Conservation (phyloP, 192 early-diverging fungal species). For the Backusella circina region DNA sequence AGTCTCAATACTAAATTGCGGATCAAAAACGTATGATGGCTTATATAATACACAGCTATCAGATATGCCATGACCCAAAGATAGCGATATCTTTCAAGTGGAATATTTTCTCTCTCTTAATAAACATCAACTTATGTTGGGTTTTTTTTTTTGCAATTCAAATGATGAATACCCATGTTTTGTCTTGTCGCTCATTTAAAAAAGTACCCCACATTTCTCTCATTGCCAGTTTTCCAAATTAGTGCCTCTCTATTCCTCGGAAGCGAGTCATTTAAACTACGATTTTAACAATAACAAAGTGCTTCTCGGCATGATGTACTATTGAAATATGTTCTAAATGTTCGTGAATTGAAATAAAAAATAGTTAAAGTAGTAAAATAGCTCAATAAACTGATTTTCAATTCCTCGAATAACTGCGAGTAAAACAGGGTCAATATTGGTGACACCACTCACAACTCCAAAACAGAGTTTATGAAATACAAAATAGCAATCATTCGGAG, state of each 20-base stretch:
- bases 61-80: not conserved
- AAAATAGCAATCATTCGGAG: not conserved
- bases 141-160: not conserved
- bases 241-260: not conserved
- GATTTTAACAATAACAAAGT: not conserved
- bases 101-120: not conserved
- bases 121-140: not conserved
- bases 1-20: not conserved
- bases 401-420: not conserved
- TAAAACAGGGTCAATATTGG: not conserved
- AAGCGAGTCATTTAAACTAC: not conserved
- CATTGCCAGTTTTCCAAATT: not conserved
- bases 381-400: not conserved
- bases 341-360: not conserved
- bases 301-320: not conserved
- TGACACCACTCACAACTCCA: not conserved
- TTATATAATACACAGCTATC: not conserved
- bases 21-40: not conserved
- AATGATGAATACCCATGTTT: not conserved
- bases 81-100: not conserved
- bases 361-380: not conserved
- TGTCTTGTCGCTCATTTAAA: not conserved
- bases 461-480: not conserved
- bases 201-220: not conserved
- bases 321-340: not conserved